Evolutionary conservation across 2,329 filamentous ascomycete species (phyloP), one percentile per base, ranked within the genome.

Genomic region (Claviceps sp.): DNA sequence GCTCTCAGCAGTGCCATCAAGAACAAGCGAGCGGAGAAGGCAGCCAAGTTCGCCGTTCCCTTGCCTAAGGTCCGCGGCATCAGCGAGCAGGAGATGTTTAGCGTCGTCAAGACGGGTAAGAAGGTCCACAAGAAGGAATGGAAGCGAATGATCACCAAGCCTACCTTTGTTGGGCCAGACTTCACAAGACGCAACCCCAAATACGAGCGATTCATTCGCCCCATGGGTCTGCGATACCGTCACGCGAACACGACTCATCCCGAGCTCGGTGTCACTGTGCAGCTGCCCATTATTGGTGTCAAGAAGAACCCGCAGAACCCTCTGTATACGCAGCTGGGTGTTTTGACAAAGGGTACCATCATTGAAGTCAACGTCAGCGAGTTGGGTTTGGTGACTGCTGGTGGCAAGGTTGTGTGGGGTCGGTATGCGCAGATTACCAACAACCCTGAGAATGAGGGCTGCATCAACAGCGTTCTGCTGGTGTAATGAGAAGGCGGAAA

Each of bases 21-120:
- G 80, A 89, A 96, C 70, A 95, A 95, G 77, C 79, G 93, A 42
- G 79, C 79, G 57, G 94, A 95, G 69, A 95, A 96, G 78, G 89
- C 90, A 6, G 93, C 93, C 49, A 87, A 91, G 65, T 97, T 96
- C 67, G 80, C 79, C 37, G 93, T 97, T 41, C 93, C 93, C 1
- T 69, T 98, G 63, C 93, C 93, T 39, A 96, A 95, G 73, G 93
- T 97, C 45, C 81, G 87, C 63, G 91, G 68, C 54, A 96, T 97
- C 61, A 83, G 81, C 59, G 91, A 97, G 73, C 89, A 95, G 76
- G 91, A 95, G 74, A 91, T 96, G 85, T 97, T 97, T 76, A 91
- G 88, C 71, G 90, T 95, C 14, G 82, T 97, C 63, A 89, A 89
- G 73, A 97, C 91, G 37, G 91, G 93, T 62, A 94, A 94, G 80